These are phyloP conservation scores for Thelephora ganbajun DNA, from an alignment of 768 basidiomycete species.

Conservation along the genomic window DNA sequence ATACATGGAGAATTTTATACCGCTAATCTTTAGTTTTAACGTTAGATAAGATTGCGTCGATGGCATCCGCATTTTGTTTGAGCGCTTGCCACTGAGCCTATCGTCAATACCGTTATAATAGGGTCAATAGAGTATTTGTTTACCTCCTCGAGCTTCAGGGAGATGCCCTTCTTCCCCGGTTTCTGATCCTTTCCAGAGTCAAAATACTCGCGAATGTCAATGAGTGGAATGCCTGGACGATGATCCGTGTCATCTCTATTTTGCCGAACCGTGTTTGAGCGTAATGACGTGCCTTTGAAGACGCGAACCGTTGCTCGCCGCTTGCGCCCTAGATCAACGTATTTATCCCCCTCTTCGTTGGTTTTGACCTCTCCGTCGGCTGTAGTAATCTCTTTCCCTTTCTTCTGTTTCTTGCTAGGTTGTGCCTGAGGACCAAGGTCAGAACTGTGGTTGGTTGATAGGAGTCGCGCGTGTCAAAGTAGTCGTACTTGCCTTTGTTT, in stretches of 20 bases:
- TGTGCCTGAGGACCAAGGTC: not conserved
- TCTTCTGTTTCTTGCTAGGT: not conserved
- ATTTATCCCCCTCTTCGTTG: slow-evolving; percentile 34
- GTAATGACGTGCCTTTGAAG: slow-evolving; percentile 27
- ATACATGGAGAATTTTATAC: not conserved
- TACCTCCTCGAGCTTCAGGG: slow-evolving; percentile 53
- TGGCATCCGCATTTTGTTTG: slow-evolving; percentile 25
- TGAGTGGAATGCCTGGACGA: slow-evolving; percentile 30
- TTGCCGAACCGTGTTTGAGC: slow-evolving; percentile 16
- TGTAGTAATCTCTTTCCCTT: not conserved
- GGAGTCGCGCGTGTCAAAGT: not conserved
- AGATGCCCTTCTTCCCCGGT: slow-evolving; percentile 75
- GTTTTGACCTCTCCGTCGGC: not conserved
- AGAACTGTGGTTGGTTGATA: not conserved
- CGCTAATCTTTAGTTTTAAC: not conserved
- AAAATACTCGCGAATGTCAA: slow-evolving; percentile 74
- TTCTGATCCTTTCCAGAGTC: slow-evolving; percentile 36
- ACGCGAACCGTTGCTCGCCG: slow-evolving; percentile 43
- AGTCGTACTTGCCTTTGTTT: not conserved
- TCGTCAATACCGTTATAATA: not conserved
- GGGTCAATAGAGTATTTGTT: slow-evolving; percentile 6
- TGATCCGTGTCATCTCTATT: not conserved
- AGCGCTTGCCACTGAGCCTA: slow-evolving; percentile 40
- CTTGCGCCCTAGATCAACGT: slow-evolving; percentile 59
- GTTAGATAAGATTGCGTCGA: slow-evolving; percentile 37